phyloP scores from a whole-genome alignment of 768 basidiomycete genomes.

The Naganishia friedmannii region DNA sequence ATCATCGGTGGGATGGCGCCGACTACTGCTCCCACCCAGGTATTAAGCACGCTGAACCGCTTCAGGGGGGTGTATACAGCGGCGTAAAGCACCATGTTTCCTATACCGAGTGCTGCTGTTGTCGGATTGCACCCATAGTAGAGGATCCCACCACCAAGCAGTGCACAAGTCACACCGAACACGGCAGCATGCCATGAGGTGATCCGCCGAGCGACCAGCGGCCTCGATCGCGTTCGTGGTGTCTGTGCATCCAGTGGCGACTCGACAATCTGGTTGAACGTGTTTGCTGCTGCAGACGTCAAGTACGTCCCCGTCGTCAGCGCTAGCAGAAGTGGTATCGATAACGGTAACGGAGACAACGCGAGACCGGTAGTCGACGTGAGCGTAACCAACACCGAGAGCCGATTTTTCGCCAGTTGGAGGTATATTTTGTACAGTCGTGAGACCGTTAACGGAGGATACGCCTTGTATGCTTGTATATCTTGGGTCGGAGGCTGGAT shows the following conservation, averaged over 20 bases:
- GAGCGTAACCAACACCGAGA: constrained; percentile 78
- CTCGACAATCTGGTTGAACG: constrained; percentile 92
- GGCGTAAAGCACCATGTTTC: constrained; percentile 85
- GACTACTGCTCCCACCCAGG: constrained; percentile 91
- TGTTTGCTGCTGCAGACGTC: constrained; percentile 88
- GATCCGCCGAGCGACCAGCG: constrained; percentile 80
- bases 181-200: constrained; percentile 75
- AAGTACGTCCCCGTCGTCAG: constrained; percentile 85
- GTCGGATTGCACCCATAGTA: constrained; percentile 80
- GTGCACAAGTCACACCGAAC: constrained; percentile 73
- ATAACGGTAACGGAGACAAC: constrained; percentile 79
- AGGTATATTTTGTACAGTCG: constrained; percentile 65
- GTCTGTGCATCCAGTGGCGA: constrained; percentile 96
- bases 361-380: constrained; percentile 91
- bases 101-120: constrained; percentile 75
- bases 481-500: constrained; percentile 18
- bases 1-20: constrained; percentile 91
- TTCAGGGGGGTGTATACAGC: constrained; percentile 91
- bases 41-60: constrained; percentile 74
- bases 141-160: constrained; percentile 73
- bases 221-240: constrained; percentile 79
- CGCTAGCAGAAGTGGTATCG: constrained; percentile 76
- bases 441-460: not conserved
- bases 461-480: constrained; percentile 5
- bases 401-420: constrained; percentile 77